These are phyloP conservation scores for Cutaneotrichosporon sp. DNA, from an alignment of 1,284 basidiomycete genomes.

Conservation along the genomic window DNA sequence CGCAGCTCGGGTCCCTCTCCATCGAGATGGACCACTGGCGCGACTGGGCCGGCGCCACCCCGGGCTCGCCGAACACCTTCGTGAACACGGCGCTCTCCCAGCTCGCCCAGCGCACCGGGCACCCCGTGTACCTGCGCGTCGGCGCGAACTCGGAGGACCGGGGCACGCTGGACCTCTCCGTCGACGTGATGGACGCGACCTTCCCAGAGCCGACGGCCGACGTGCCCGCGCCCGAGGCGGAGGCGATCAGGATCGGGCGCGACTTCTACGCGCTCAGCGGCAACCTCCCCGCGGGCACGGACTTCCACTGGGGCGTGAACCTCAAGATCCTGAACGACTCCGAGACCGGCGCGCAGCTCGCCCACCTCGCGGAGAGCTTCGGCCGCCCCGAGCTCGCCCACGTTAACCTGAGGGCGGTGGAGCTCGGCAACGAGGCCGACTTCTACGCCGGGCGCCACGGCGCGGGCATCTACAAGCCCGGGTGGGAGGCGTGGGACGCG, in stretches of 20 bases:
- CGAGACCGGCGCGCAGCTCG: constrained; percentile 62
- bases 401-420: constrained; percentile 61
- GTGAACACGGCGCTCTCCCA: constrained; percentile 26
- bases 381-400: constrained; percentile 20
- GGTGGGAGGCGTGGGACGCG: constrained; percentile 10
- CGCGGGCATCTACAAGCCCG: background rate
- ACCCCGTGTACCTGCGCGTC: constrained; percentile 22
- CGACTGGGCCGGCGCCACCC: constrained; percentile 27
- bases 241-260: constrained; percentile 61
- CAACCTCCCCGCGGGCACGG: constrained; percentile 57
- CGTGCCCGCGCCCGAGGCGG: constrained; percentile 66
- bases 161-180: constrained; percentile 17
- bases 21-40: constrained; percentile 34
- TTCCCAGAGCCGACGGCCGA: constrained; percentile 55
- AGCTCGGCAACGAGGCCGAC: constrained; percentile 57
- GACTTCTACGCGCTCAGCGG: constrained; percentile 62
- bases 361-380: constrained; percentile 55
- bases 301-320: constrained; percentile 71
- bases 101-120: constrained; percentile 25
- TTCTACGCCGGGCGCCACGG: constrained; percentile 9
- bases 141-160: constrained; percentile 29
- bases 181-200: constrained; percentile 30
- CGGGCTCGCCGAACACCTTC: constrained; percentile 28
- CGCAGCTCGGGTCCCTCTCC: constrained; percentile 25
- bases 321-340: constrained; percentile 60